phyloP scores from a whole-genome alignment of 2,329 filamentous ascomycete genomes.

The Penicillium sp. region DNA sequence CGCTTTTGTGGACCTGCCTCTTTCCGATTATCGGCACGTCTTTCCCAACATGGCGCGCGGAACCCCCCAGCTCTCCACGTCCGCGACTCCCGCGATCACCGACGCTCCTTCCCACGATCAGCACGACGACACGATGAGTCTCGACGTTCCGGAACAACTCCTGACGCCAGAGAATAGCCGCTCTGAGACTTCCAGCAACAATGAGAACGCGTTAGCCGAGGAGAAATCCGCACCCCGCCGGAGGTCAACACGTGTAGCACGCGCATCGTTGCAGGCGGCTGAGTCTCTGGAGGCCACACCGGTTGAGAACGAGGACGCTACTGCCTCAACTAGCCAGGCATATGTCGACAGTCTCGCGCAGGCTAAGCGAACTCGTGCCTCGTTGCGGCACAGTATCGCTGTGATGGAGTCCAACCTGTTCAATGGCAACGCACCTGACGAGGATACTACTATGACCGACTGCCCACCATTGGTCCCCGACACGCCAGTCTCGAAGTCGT shows the following conservation, averaged over 20 bases:
- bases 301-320: conserved; percentile 22
- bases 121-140: conserved; percentile 33
- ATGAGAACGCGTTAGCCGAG: conserved; percentile 38
- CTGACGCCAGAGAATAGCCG: conserved; percentile 47
- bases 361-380: conserved; percentile 38
- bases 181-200: conserved; percentile 47
- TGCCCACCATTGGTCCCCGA: conserved; percentile 32
- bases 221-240: conserved; percentile 35
- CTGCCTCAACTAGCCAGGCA: conserved; percentile 27
- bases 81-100: conserved; percentile 32
- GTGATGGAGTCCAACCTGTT: conserved; percentile 41
- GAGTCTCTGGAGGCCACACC: conserved; percentile 32
- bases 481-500: conserved; percentile 39
- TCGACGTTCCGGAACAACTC: conserved; percentile 42
- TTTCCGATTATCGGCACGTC: conserved; percentile 5
- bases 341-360: conserved; percentile 42
- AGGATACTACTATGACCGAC: conserved; percentile 24
- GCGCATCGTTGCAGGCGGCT: conserved; percentile 38
- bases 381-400: conserved; percentile 44
- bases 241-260: conserved; percentile 43
- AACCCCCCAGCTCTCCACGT: conserved; percentile 31
- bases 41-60: conserved; percentile 33
- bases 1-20: conserved; percentile 12
- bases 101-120: conserved; percentile 31
- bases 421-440: conserved; percentile 26